A percentile compares a stretch with the other conserved stretches of the same genome.
Conservation (phyloP, 768 basidiomycete species). For the Pleurotus sapidus region DNA sequence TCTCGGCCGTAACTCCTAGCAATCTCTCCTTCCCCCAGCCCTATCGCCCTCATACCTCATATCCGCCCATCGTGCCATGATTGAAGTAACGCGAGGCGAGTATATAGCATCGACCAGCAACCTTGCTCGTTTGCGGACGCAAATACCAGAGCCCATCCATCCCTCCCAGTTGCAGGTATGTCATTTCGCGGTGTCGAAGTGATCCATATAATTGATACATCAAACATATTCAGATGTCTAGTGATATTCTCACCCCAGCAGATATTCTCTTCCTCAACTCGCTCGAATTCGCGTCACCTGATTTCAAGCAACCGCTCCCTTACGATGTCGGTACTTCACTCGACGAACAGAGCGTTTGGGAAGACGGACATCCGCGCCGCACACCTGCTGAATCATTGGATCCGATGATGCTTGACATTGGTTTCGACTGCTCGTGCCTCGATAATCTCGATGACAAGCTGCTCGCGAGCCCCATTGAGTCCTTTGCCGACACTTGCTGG, state of each 20-base stretch:
- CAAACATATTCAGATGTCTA: too few relatives aligned
- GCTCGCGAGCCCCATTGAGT: conserved; percentile 33
- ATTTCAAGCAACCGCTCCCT: neutral
- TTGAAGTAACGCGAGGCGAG: neutral
- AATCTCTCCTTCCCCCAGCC: neutral
- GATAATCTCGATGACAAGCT: conserved; percentile 40
- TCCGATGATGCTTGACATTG: conserved; percentile 20
- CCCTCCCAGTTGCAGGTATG: neutral
- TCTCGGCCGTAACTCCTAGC: too few relatives aligned
- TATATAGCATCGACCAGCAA: neutral
- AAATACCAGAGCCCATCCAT: neutral
- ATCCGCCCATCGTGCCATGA: conserved; percentile 3
- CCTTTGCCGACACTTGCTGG: conserved; percentile 43
- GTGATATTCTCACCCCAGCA: neutral
- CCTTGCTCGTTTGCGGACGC: neutral
- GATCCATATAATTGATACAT: too few relatives aligned
- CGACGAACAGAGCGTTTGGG: conserved; percentile 6
- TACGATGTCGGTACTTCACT: conserved; percentile 1
- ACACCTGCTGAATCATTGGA: neutral
- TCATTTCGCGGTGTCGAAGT: neutral
- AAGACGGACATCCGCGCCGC: neutral
- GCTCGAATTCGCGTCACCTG: neutral
- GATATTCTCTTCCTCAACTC: conserved; percentile 5
- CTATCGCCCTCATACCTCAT: neutral
- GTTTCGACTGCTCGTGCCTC: conserved; percentile 38